Evolutionary conservation across 1,284 basidiomycete genomes (phyloP), one percentile per base, ranked within the genome.

Genomic region (Ceratobasidium sp.): DNA sequence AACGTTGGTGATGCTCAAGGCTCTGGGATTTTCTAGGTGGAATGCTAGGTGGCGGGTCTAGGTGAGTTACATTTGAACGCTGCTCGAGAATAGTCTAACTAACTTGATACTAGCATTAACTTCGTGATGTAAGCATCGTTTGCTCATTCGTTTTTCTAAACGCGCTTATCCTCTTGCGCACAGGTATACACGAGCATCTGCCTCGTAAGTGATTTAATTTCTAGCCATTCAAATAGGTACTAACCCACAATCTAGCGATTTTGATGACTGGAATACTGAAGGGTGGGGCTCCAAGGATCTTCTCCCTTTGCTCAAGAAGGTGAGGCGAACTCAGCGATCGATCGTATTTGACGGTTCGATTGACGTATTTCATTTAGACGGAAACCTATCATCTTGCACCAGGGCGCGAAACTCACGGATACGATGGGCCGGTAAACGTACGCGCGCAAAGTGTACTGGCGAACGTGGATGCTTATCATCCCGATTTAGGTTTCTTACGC

Each of bases 191-290:
- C 53, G 65, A n/a, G 52, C 65, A 2, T 68, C 65, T 12, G 53
- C 65, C 22, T 68, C 65, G 65, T 68, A 68, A n/a, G 65, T 68
- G 13, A 15, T 6, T 20, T 6, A 50, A 50, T 12, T 50, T 27
- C 47, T 6, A 45, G 7, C 22, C 12, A 50, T 15, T 29, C 47
- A 15, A 25, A 7, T 6, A 50, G 8, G 20, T 47, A 47, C 22
- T 50, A 22, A 50, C 22, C 47, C 32, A 34, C n/a, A 31, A 34
- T 31, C 20, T 22, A 68, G 65, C 17, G 65, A 68, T 29, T 68
- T 47, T 43, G 50, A 68, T 29, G 65, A 68, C 29, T 68, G 65
- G 65, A 68, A 68, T n/a, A 68, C 53, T 12, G 52, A 53, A 15
- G 65, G 65, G 22, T 68, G 65, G 65, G 22, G 31, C n/a, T 32